These are phyloP conservation scores for Aspergillus japonicus DNA, from an alignment of 2,329 filamentous ascomycete species.

Conservation along the genomic window DNA sequence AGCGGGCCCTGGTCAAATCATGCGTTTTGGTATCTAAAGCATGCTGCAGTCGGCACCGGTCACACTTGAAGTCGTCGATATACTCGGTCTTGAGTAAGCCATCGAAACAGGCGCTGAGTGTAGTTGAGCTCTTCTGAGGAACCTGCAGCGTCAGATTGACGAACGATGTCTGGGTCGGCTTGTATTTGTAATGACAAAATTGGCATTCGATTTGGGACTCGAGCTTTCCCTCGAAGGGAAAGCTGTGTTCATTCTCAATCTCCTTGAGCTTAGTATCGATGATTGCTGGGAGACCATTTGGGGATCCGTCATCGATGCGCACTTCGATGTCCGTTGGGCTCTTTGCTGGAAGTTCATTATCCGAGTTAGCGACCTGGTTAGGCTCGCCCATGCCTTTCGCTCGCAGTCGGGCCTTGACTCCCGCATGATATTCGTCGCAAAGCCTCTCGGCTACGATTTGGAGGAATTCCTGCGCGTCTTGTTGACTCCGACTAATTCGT, in stretches of 20 bases:
- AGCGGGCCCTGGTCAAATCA: slow-evolving; percentile 57
- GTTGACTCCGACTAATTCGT: slow-evolving; percentile 88
- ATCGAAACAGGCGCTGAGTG: slow-evolving; percentile 85
- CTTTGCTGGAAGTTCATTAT: slow-evolving; percentile 18
- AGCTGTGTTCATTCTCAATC: slow-evolving; percentile 54
- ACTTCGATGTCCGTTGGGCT: slow-evolving; percentile 33
- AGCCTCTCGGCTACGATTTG: slow-evolving; percentile 90
- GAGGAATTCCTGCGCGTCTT: slow-evolving; percentile 96
- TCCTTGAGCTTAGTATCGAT: slow-evolving; percentile 40
- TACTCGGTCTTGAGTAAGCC: slow-evolving; percentile 91
- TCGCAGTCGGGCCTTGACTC: slow-evolving; percentile 65
- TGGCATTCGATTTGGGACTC: slow-evolving; percentile 96
- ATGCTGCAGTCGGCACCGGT: slow-evolving; percentile 83
- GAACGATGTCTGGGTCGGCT: slow-evolving; percentile 77
- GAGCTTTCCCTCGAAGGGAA: slow-evolving; percentile 86
- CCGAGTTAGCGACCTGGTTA: slow-evolving; percentile 13
- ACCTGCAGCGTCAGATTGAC: slow-evolving; percentile 91
- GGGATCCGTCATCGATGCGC: slow-evolving; percentile 37
- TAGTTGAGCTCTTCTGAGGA: slow-evolving; percentile 76
- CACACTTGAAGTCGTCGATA: slow-evolving; percentile 96
- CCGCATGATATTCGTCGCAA: slow-evolving; percentile 91
- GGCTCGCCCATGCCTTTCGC: slow-evolving; percentile 26
- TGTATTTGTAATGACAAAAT: slow-evolving; percentile 85
- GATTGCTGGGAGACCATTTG: slow-evolving; percentile 33
- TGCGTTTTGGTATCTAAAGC: slow-evolving; percentile 64